Conservation (phyloP, 2,329 filamentous ascomycete species). For the Fusarium miscanthi region DNA sequence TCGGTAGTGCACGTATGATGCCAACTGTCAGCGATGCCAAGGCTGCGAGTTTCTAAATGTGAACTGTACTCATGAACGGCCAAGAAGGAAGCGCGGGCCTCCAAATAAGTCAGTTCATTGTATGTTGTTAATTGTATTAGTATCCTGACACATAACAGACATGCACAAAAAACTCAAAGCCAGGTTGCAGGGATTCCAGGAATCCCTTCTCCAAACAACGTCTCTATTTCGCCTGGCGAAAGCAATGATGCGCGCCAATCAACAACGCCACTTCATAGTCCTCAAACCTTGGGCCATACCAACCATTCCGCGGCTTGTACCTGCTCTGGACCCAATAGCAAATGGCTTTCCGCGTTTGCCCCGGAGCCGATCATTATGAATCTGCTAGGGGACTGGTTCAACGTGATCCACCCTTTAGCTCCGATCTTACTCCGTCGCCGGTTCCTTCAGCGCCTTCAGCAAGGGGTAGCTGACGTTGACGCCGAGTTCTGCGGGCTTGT, state of each 20-base stretch:
- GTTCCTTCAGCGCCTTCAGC: constrained; percentile 45
- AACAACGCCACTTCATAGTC: constrained; percentile 11
- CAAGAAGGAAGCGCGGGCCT: constrained; percentile 39
- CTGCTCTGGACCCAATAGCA: not conserved
- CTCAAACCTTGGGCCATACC: not conserved
- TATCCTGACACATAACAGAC: constrained; percentile 1
- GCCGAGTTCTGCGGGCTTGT: constrained; percentile 49
- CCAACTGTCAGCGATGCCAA: constrained; percentile 12
- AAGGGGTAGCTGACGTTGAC: constrained; percentile 43
- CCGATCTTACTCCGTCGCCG: constrained; percentile 49
- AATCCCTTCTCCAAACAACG: not conserved
- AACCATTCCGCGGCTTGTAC: not conserved
- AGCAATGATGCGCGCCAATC: constrained; percentile 7
- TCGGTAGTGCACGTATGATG: constrained; percentile 32
- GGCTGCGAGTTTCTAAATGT: constrained; percentile 37
- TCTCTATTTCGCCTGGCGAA: not conserved
- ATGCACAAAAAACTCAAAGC: not conserved
- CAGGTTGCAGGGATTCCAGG: not conserved
- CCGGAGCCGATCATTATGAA: constrained; percentile 18
- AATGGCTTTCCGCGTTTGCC: constrained; percentile 35
- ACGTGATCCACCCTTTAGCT: constrained; percentile 50
- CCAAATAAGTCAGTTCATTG: constrained; percentile 29
- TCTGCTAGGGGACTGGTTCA: constrained; percentile 51
- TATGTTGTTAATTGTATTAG: rapidly evolving
- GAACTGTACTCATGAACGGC: constrained; percentile 33